phyloP scores from a whole-genome alignment of 305 asterid genomes.

The Fraxinus xanthoxyloides region DNA sequence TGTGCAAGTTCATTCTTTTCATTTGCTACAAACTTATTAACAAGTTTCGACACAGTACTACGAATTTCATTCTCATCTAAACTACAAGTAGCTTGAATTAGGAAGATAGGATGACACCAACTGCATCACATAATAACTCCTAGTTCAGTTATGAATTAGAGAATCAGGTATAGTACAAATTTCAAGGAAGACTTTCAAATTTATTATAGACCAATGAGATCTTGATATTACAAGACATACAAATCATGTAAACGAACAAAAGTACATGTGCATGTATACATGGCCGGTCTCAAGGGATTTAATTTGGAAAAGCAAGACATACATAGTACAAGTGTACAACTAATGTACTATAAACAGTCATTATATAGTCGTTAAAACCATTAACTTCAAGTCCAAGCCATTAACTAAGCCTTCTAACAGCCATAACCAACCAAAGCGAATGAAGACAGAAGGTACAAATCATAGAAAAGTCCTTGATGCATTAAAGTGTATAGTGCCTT shows the following conservation, averaged over 20 bases:
- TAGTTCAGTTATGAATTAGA: not conserved
- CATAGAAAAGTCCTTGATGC: not conserved
- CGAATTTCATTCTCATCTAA: slow-evolving; percentile 38
- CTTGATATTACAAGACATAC: not conserved
- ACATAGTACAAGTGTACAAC: too few relatives aligned
- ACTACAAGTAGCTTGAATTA: slow-evolving; percentile 41
- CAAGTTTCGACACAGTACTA: slow-evolving; percentile 30
- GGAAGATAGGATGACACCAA: slow-evolving; percentile 52
- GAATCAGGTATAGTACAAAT: not conserved
- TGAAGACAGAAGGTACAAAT: not conserved
- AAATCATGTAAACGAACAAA: not conserved
- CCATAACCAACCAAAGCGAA: not conserved
- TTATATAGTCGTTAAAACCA: not conserved
- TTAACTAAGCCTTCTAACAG: not conserved
- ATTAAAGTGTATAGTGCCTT: not conserved
- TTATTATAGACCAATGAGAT: not conserved
- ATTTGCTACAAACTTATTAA: slow-evolving; percentile 27
- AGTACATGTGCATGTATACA: not conserved
- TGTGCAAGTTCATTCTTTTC: slow-evolving; percentile 16
- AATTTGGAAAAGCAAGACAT: not conserved
- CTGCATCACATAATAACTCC: slow-evolving; percentile 26
- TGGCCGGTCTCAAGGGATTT: not conserved
- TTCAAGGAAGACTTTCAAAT: not conserved
- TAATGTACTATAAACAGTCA: too few relatives aligned
- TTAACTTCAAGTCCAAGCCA: not conserved